phyloP scores from a whole-genome alignment of 345 rosid genomes.

The Cardamine resedifolia region DNA sequence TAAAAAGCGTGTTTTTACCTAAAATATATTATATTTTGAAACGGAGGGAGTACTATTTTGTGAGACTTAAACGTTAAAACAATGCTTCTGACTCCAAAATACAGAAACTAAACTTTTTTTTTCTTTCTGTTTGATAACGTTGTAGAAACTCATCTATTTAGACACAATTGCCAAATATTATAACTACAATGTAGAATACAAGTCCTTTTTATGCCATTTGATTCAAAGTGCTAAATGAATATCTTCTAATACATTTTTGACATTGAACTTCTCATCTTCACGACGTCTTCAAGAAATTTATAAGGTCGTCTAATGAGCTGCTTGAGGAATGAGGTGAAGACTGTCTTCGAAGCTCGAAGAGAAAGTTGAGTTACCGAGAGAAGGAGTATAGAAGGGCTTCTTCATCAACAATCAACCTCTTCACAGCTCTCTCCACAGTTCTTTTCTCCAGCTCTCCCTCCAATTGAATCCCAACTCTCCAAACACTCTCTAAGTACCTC shows the following conservation, averaged over 20 bases:
- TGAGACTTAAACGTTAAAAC: no score
- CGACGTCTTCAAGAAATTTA: neutral
- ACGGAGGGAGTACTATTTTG: no score
- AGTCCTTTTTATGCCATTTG: neutral
- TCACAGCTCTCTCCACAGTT: constrained; percentile 31
- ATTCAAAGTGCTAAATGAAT: neutral
- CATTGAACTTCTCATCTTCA: neutral
- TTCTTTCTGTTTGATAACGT: neutral
- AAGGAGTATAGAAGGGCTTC: no score
- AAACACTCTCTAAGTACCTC: constrained; percentile 38
- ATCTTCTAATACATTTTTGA: neutral
- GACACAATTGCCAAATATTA: neutral
- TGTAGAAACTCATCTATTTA: neutral
- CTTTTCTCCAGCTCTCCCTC: constrained; percentile 39
- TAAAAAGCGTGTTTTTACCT: no score
- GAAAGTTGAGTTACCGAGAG: no score
- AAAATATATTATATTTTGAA: no score
- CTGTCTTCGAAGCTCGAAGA: no score
- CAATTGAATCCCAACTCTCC: constrained; percentile 45
- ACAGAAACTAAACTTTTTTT: neutral
- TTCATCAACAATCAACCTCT: constrained; percentile 35
- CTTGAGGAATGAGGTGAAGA: no score
- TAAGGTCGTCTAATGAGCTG: constrained; percentile 27
- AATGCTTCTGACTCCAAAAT: neutral
- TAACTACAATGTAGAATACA: neutral